Evolutionary conservation across 352 stramenopile species (phyloP).

Genomic region (Blastocystis sp.): DNA sequence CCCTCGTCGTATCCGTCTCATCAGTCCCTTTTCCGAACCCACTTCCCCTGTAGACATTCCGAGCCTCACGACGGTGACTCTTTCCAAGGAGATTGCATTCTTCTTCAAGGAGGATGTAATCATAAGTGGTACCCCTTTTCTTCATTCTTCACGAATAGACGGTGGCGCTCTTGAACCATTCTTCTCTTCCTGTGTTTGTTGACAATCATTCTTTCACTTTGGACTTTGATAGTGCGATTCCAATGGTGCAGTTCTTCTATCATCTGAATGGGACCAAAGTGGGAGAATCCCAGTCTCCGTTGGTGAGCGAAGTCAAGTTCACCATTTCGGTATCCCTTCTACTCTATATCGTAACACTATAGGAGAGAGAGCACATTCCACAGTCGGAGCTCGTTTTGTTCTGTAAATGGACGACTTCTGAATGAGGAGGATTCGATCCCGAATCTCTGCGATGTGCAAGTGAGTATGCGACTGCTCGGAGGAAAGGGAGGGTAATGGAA

Average conservation of each 20-base stretch:
- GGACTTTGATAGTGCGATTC: not conserved
- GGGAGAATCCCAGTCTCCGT: not conserved
- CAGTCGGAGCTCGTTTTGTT: conserved; percentile 9
- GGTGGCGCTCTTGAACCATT: too few species aligned
- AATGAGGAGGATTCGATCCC: not conserved
- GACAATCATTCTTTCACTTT: too few species aligned
- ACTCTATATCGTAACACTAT: not conserved
- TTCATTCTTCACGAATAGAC: too few species aligned
- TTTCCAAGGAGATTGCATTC: too few species aligned
- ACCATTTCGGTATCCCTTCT: not conserved
- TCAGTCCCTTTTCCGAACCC: too few species aligned
- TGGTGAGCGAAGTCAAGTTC: not conserved
- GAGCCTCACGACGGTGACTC: too few species aligned
- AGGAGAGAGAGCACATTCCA: conserved; percentile 49
- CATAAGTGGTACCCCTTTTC: too few species aligned
- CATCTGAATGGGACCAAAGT: conserved; percentile 36
- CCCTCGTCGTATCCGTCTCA: too few species aligned
- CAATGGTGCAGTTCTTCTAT: conserved; percentile 60
- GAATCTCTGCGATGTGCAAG: conserved; percentile 1
- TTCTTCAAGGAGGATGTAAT: too few species aligned
- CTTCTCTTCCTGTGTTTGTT: too few species aligned
- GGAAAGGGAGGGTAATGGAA: conserved; percentile 56
- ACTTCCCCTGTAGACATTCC: too few species aligned
- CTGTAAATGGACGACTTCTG: conserved; percentile 37
- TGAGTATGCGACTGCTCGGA: conserved; percentile 27